Evolutionary conservation across 2,329 filamentous ascomycete species (phyloP).

Genomic region (Chaetomium globosum): DNA sequence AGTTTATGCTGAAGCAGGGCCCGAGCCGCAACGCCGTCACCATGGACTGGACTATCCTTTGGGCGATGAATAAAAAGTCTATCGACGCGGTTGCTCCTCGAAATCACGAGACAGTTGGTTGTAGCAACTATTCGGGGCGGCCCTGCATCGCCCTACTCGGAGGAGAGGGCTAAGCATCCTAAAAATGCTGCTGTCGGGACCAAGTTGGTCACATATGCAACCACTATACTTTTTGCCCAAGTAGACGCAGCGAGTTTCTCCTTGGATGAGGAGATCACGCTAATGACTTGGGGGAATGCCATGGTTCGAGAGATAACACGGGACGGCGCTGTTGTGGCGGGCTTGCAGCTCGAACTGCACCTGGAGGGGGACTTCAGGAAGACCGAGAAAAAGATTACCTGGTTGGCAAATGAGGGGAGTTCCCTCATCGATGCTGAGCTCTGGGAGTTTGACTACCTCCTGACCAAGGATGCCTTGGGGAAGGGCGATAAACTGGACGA

Average conservation of each 20-base stretch:
- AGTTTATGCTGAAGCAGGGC: conserved; percentile 82
- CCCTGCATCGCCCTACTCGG: conserved; percentile 62
- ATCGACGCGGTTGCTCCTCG: conserved; percentile 74
- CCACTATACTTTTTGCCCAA: conserved; percentile 78
- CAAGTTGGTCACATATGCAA: conserved; percentile 81
- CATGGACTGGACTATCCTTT: conserved; percentile 77
- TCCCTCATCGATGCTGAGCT: conserved; percentile 78
- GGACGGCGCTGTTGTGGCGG: conserved; percentile 59
- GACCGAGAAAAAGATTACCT: conserved; percentile 94
- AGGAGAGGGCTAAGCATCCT: conserved; percentile 80
- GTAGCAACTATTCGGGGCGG: conserved; percentile 68
- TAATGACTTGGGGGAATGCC: conserved; percentile 95
- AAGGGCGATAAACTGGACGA: conserved; percentile 84
- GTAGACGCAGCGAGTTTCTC: conserved; percentile 78
- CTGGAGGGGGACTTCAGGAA: conserved; percentile 89
- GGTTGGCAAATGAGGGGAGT: conserved; percentile 75
- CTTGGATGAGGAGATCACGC: conserved; percentile 83
- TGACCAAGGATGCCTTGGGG: conserved; percentile 91
- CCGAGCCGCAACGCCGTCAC: conserved; percentile 80
- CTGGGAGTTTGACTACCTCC: conserved; percentile 90
- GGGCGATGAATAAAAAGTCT: conserved; percentile 68
- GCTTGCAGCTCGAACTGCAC: conserved; percentile 78
- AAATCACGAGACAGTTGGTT: conserved; percentile 71
- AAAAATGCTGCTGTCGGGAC: conserved; percentile 83
- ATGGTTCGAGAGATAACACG: conserved; percentile 65